Evolutionary conservation across 1,284 basidiomycete species (phyloP), one percentile per base, ranked within the genome.

Genomic region (Trichosporon asahii): DNA sequence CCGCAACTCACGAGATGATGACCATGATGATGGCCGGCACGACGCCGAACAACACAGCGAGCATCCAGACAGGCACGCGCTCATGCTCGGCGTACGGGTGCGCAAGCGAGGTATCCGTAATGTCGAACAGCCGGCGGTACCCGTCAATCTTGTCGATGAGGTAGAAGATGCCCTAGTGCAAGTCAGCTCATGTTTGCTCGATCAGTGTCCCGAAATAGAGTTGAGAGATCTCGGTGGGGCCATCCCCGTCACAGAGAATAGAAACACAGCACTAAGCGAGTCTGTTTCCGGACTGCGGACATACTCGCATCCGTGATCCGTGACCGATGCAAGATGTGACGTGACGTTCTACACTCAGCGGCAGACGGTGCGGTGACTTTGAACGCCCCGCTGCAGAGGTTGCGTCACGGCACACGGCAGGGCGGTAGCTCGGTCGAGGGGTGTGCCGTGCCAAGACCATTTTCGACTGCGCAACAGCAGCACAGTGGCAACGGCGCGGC

Each of bases 51-150:
- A 94, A 89, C 15, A 92, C 79, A 74, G 89, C 89, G 3, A 94
- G 83, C 6, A 88, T 86, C 72, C 85, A 74, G 70, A 93, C 91
- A 0, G 94, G 92, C 4, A 98, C 88, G 60, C 95, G 89, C 83
- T 98, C 94, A 49, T 92, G 87, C 3, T 88, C 85, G 2, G 94
- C 90, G 83, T 87, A 93, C 6, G 94, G 94, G 75, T 85, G 86
- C 61, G 84, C 82, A 35, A 86, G 82, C 5, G 91, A 90, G 6
- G 88, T 89, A 82, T 97, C 94, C 46, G 88, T 86, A 12, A 96
- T 85, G 4, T 90, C 91, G 82, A 97, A 97, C 65, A 89, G 85
- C 66, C 95, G 86, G 74, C 90, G 88, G 83, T 91, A 98, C 3
- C 95, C 95, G 68, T 91, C 86, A 5, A 95, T 86, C 65, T 87